Percentiles rank a stretch among this genome's conserved stretches.
Evolutionary conservation across 495 filamentous ascomycete species (phyloP).

Genomic region (Chaetomidium leptoderma): DNA sequence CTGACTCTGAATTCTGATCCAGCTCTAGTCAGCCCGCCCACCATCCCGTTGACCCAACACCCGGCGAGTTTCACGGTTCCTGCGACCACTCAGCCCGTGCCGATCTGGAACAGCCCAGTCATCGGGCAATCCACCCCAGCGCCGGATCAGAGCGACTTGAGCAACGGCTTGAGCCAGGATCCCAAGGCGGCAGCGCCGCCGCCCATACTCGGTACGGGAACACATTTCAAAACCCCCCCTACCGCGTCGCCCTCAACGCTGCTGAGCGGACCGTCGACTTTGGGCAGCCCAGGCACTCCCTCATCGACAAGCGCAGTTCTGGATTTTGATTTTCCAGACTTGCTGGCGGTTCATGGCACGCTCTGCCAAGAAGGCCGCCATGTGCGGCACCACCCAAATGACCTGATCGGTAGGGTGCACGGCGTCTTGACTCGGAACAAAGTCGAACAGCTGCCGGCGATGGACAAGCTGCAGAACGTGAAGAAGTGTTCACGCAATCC

Average conservation of each 20-base stretch:
- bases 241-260: background rate
- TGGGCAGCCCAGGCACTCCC: background rate
- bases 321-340: background rate
- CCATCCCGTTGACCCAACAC: background rate
- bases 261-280: background rate
- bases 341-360: background rate
- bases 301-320: background rate
- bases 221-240: background rate
- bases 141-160: background rate
- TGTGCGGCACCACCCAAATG: conserved; percentile 1
- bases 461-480: conserved; percentile 24
- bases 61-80: background rate
- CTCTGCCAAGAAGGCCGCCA: conserved; percentile 7
- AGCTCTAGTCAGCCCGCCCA: background rate
- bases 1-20: conserved; percentile 3
- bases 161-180: background rate
- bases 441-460: conserved; percentile 11
- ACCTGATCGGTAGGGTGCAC: conserved; percentile 4
- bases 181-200: background rate
- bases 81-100: background rate
- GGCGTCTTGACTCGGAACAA: background rate
- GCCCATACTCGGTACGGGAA: conserved; percentile 3
- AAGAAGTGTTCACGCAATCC: background rate
- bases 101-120: too few species aligned
- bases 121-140: background rate